Conservation (phyloP, 108 stramenopile species). For the Cyclotella baltica region DNA sequence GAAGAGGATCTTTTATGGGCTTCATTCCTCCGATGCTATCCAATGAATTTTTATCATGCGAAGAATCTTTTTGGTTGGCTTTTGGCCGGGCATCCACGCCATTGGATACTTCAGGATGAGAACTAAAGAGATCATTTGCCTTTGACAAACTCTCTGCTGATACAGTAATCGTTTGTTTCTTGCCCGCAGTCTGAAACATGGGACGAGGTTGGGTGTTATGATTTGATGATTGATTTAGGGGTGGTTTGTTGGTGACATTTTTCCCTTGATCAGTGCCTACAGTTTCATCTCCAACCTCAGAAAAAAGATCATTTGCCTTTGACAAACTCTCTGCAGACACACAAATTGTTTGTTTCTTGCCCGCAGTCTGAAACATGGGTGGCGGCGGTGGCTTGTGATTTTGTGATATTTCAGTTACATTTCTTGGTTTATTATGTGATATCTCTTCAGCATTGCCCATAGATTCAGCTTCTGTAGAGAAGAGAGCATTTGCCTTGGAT, state of each 20-base stretch:
- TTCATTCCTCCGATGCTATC: not conserved
- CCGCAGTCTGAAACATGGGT: not conserved
- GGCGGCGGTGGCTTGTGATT: not conserved
- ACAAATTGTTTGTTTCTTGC: not conserved
- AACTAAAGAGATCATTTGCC: too few relatives aligned
- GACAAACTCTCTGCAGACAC: not conserved
- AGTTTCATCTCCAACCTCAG: not conserved
- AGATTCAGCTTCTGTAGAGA: not conserved
- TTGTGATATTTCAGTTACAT: too few relatives aligned
- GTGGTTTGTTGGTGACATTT: not conserved
- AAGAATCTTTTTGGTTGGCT: too few relatives aligned
- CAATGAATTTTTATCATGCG: too few relatives aligned
- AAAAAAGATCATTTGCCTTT: conserved; percentile 1
- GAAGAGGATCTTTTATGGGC: not conserved
- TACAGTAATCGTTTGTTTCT: not conserved
- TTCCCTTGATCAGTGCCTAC: too few relatives aligned
- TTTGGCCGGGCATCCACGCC: too few relatives aligned
- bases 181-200: conserved; percentile 1
- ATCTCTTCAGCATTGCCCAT: too few relatives aligned
- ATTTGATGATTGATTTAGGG: not conserved
- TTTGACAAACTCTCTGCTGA: not conserved
- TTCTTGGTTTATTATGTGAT: too few relatives aligned
- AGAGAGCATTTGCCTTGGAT: not conserved
- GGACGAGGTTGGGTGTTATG: not conserved
- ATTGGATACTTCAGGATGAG: too few relatives aligned